phyloP scores from a whole-genome alignment of 139 green algal genomes.

The Picochlorum sp. region DNA sequence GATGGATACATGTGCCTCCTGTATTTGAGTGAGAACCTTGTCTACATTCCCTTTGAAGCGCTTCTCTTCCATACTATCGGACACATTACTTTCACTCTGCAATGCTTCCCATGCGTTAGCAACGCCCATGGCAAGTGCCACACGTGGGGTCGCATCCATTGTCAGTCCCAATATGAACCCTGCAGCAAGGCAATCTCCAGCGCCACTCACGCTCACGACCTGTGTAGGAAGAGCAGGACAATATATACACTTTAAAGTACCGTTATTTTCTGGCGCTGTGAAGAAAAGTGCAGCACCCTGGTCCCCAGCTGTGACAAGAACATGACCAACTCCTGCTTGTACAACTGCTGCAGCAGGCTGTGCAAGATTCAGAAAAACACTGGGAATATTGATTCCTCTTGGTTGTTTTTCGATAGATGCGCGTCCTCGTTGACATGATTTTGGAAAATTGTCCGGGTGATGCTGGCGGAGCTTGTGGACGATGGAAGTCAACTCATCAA shows the following conservation, averaged over 20 bases:
- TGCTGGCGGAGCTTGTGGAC: too few relatives aligned
- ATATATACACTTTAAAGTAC: not conserved
- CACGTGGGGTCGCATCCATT: not conserved
- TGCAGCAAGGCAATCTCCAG: slow-evolving; percentile 47
- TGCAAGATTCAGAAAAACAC: not conserved
- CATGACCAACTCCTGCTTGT: slow-evolving; percentile 26
- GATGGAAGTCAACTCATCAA: slow-evolving; percentile 22
- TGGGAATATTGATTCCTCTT: not conserved
- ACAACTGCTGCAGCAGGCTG: slow-evolving; percentile 10
- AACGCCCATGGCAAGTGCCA: not conserved
- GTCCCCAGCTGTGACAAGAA: slow-evolving; percentile 50
- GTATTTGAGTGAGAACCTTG: too few relatives aligned
- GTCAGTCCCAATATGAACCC: slow-evolving; percentile 35
- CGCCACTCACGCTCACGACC: slow-evolving; percentile 49
- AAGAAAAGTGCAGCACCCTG: slow-evolving; percentile 41
- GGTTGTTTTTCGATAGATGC: slow-evolving; percentile 27
- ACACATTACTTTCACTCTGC: too few relatives aligned
- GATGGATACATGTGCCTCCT: too few relatives aligned
- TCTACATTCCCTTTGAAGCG: too few relatives aligned
- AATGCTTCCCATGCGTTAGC: not conserved
- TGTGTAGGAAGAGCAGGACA: slow-evolving; percentile 31
- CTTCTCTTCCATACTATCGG: too few relatives aligned
- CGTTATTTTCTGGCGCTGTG: not conserved
- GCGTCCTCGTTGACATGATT: too few relatives aligned
- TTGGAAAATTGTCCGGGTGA: too few relatives aligned